A percentile compares a stretch with the other conserved stretches of the same genome.
phyloP scores from a whole-genome alignment of 805 yeast genomes.

The Zygosaccharomyces gambellarensis region DNA sequence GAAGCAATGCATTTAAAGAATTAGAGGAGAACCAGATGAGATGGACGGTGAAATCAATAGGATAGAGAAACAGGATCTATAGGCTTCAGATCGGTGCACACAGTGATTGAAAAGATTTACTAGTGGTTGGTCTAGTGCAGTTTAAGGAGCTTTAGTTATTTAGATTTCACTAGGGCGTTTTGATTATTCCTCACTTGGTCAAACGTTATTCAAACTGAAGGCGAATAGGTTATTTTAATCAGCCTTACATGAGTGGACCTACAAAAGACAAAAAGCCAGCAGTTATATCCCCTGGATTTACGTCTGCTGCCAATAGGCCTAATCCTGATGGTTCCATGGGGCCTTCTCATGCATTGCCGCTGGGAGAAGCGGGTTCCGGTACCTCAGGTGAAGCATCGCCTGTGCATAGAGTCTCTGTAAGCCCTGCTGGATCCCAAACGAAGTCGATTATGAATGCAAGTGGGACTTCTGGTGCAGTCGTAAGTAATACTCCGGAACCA shows the following conservation, averaged over 20 bases:
- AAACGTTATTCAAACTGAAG: background rate
- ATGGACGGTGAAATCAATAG: background rate
- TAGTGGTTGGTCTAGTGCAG: background rate
- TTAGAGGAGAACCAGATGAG: background rate
- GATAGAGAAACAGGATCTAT: background rate
- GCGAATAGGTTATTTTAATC: background rate
- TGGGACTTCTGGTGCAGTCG: slow-evolving; percentile 34
- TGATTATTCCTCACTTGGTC: background rate
- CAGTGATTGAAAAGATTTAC: background rate
- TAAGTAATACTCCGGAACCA: slow-evolving; percentile 32
- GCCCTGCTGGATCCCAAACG: slow-evolving; percentile 26
- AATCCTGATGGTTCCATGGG: slow-evolving; percentile 22
- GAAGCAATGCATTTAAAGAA: background rate
- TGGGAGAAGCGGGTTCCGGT: background rate
- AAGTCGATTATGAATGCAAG: slow-evolving; percentile 34
- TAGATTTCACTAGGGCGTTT: background rate
- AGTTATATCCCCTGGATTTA: slow-evolving; percentile 18
- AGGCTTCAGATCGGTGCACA: background rate
- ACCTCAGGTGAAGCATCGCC: slow-evolving; percentile 14
- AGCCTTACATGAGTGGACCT: slow-evolving; percentile 10
- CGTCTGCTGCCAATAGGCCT: slow-evolving; percentile 17
- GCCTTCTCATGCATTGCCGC: slow-evolving; percentile 8
- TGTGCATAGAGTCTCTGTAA: slow-evolving; percentile 17
- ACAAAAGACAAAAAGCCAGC: slow-evolving; percentile 14
- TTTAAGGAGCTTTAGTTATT: background rate